phyloP scores from a whole-genome alignment of 2,329 filamentous ascomycete genomes.

The Apiospora hydei region DNA sequence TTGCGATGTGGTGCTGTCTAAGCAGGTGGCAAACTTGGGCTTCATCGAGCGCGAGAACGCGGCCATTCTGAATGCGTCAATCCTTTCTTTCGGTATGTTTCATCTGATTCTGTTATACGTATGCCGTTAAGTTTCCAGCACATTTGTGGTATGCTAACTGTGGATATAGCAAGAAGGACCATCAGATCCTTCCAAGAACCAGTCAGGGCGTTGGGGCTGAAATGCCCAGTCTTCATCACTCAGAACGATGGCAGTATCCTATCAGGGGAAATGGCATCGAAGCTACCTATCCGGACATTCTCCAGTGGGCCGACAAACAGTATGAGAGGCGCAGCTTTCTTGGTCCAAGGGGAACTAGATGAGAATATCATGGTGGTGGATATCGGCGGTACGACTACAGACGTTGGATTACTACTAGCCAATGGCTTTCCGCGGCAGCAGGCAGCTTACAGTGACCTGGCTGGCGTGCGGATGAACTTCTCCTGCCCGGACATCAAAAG shows the following conservation, averaged over 20 bases:
- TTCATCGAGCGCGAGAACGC: conserved; percentile 71
- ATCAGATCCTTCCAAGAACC: conserved; percentile 63
- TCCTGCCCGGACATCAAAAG: conserved; percentile 64
- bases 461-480: conserved; percentile 69
- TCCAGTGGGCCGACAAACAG: conserved; percentile 70
- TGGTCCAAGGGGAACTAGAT: conserved; percentile 48
- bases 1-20: conserved; percentile 57
- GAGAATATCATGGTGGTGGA: conserved; percentile 67
- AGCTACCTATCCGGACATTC: conserved; percentile 67
- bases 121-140: neutral
- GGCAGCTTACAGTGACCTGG: conserved; percentile 67
- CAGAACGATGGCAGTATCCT: conserved; percentile 71
- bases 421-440: conserved; percentile 71
- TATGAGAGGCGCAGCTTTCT: conserved; percentile 68
- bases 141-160: neutral
- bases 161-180: conserved; percentile 51
- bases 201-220: conserved; percentile 55
- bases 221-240: conserved; percentile 65
- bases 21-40: conserved; percentile 59
- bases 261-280: conserved; percentile 58
- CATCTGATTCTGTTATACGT: neutral
- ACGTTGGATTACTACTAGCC: conserved; percentile 66
- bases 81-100: conserved; percentile 56
- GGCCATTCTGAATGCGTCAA: conserved; percentile 68
- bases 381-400: conserved; percentile 71